Base-by-base conservation (phyloP, 345 rosid genomes). In the Dipteronia dyeriana region DNA sequence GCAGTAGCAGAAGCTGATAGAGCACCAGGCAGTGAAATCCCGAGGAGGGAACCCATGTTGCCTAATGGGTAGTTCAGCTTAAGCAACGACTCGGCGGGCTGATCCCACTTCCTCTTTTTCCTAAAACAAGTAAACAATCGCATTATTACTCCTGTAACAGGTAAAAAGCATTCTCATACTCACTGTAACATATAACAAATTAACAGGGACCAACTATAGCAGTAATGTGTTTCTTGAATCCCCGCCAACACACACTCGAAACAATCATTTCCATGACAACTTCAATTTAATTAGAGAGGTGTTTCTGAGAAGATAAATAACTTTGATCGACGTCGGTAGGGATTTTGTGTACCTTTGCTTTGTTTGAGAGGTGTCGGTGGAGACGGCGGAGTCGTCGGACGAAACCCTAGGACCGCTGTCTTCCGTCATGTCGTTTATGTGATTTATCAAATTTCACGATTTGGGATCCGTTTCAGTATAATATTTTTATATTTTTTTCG, bases 71-170 rank as follows among this genome's bases (percentile, higher is more conserved):
- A 75, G 70, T 79, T 76, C 65, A 86, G 77, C 65, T 79, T 76
- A 70, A 86, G 78, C 65, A 89, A 84, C 19, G 85, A 81, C 79
- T 91, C 97, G 0, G 98, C 94, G 0, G 99, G 98, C 80, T 91
- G 97, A 86, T 95, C 98, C 99, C 99, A 93, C 84, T 87, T 91
- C 74, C 98, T 89, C 89, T 86, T 95, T 76, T 79, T 95, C 88
- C 99, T 95, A 77, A 75, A 81, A 41, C 77, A 83, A 56, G 66
- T 2, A 38, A 19, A 9, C 1, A 45, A 45, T 45, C 4, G n/a
- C 26, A 68, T 34, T 25, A 12, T 43, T 62, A 16, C 20, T 64
- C 4, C 23, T 29, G 11, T 13, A 53, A 29, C 45, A 26, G 12
- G 16, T 47, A 49, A 56, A 54, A 57, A 29, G 51, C 22, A 41